These are phyloP conservation scores for Agaricus sinodeliciosus DNA, from an alignment of 768 basidiomycete genomes.

Conservation along the genomic window DNA sequence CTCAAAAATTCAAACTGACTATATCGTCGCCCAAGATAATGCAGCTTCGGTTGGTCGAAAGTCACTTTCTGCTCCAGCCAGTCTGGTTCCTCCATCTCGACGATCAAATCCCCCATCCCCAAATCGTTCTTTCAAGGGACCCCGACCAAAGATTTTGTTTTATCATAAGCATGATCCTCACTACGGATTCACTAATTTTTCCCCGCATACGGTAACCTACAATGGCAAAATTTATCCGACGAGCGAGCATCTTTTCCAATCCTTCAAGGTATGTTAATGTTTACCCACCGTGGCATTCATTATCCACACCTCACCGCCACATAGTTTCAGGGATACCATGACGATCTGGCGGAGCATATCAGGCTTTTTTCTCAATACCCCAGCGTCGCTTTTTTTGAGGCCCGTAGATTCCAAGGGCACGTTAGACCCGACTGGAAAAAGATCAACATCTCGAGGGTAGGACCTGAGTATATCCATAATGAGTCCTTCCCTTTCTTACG, in stretches of 20 bases:
- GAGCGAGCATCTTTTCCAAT: constrained; percentile 73
- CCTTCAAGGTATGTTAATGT: constrained; percentile 60
- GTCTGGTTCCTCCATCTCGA: constrained; percentile 2
- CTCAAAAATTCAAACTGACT: constrained; percentile 23
- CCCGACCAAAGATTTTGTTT: constrained; percentile 42
- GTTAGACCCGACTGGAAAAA: constrained; percentile 63
- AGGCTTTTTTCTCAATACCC: constrained; percentile 57
- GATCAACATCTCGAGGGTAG: constrained; percentile 60
- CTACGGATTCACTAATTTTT: constrained; percentile 73
- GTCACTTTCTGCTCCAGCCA: constrained; percentile 1
- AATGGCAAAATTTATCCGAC: constrained; percentile 64
- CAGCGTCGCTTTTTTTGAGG: constrained; percentile 60
- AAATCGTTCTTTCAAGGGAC: constrained; percentile 15
- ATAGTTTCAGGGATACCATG: constrained; percentile 55
- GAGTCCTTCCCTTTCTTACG: constrained; percentile 2
- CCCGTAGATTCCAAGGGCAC: constrained; percentile 55
- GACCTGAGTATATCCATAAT: background rate
- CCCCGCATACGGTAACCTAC: constrained; percentile 55
- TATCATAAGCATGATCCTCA: constrained; percentile 59
- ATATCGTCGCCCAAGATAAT: constrained; percentile 19
- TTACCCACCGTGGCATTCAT: background rate
- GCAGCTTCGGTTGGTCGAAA: background rate
- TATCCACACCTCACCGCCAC: background rate
- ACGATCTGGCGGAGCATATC: constrained; percentile 63
- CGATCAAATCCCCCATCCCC: constrained; percentile 12